These are phyloP conservation scores for Rhododendron kiyosumense DNA, from an alignment of 148 eudicot genomes.

Conservation along the genomic window DNA sequence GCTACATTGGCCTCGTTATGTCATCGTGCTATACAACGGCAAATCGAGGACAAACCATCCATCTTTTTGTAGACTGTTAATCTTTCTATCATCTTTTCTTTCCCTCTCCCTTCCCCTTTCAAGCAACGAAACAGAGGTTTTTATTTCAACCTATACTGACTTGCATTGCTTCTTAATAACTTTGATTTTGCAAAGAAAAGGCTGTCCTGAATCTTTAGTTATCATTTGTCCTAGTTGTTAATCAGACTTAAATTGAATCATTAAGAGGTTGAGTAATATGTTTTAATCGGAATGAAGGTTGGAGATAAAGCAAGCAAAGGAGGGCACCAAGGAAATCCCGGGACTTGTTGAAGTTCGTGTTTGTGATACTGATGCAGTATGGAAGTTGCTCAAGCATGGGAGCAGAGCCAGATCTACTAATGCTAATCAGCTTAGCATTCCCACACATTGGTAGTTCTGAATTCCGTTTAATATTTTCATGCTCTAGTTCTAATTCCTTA, in stretches of 20 bases:
- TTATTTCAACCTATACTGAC: not conserved
- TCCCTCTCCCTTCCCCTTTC: too few species aligned
- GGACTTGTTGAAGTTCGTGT: constrained; percentile 78
- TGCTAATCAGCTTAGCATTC: constrained; percentile 89
- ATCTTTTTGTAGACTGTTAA: too few species aligned
- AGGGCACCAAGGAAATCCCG: constrained; percentile 88
- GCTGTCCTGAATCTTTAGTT: not conserved
- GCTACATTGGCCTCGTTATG: too few species aligned
- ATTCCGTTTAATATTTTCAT: not conserved
- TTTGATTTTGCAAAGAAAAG: not conserved
- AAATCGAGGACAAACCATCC: too few species aligned
- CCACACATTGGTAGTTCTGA: constrained; percentile 71
- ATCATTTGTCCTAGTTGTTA: not conserved
- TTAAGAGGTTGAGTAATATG: not conserved
- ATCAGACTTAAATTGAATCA: not conserved
- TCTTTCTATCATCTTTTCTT: too few species aligned
- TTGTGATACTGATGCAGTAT: constrained; percentile 62
- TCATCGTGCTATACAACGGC: too few species aligned
- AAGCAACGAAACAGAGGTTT: too few species aligned
- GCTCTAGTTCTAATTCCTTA: not conserved
- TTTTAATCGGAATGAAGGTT: constrained; percentile 36
- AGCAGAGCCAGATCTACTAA: constrained; percentile 78
- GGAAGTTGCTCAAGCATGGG: constrained; percentile 74
- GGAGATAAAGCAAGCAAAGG: constrained; percentile 79
- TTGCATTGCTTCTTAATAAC: not conserved